A percentile compares a stretch with the other conserved stretches of the same genome.
These are phyloP conservation scores for Hymenoscyphus occultus DNA, from an alignment of 2,329 filamentous ascomycete genomes.

Conservation along the genomic window DNA sequence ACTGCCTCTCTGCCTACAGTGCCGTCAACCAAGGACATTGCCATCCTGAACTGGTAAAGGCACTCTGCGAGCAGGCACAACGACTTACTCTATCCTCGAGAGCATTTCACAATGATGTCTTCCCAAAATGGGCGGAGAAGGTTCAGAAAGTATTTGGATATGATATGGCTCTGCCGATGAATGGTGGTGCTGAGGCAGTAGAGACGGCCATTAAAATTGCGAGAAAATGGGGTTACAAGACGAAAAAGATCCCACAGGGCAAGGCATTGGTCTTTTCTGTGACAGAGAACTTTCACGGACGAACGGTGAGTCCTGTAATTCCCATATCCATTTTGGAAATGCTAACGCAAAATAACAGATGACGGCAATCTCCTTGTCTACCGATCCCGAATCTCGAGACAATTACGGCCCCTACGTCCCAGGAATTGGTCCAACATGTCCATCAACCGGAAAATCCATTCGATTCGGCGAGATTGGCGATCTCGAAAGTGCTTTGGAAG, in stretches of 20 bases:
- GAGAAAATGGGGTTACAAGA: constrained; percentile 96
- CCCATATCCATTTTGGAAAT: constrained; percentile 3
- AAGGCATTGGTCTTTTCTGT: constrained; percentile 83
- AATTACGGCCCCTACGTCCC: constrained; percentile 97
- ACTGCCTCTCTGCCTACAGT: constrained; percentile 97
- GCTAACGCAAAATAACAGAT: constrained; percentile 47
- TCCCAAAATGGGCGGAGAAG: constrained; percentile 92
- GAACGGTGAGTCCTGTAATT: constrained; percentile 63
- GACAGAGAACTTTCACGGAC: constrained; percentile 91
- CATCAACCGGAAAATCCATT: constrained; percentile 73
- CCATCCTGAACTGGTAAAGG: constrained; percentile 91
- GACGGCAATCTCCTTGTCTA: constrained; percentile 91
- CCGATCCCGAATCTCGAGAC: constrained; percentile 86
- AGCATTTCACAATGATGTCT: constrained; percentile 98
- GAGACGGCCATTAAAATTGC: constrained; percentile 96
- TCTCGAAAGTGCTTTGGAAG: constrained; percentile 74
- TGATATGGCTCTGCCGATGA: constrained; percentile 98
- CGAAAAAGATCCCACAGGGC: constrained; percentile 81
- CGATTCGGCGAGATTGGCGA: constrained; percentile 83
- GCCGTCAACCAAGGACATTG: constrained; percentile 98
- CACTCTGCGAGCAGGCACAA: constrained; percentile 82
- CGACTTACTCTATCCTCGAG: constrained; percentile 88
- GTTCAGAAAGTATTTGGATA: constrained; percentile 86
- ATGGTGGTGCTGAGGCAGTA: constrained; percentile 93
- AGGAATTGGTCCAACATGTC: constrained; percentile 74